Percentiles rank a stretch among this genome's conserved stretches.
These are phyloP conservation scores for Rhodotorula kratochvilovae DNA, from an alignment of 768 basidiomycete genomes.

Conservation along the genomic window DNA sequence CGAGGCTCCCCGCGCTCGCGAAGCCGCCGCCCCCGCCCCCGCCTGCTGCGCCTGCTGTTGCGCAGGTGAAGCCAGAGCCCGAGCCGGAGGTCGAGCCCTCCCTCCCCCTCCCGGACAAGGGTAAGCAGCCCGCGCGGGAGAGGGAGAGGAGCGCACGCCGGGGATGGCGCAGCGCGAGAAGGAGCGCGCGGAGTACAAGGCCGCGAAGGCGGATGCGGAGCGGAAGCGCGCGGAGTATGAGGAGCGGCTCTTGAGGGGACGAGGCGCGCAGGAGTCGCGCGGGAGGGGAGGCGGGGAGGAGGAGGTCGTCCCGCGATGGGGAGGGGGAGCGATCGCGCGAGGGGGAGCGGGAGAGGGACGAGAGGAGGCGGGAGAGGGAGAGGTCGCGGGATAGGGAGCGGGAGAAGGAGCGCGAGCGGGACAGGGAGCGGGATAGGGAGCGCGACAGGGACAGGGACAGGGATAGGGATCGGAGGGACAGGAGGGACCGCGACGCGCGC, in stretches of 20 bases:
- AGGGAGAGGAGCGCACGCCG: background rate
- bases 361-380: background rate
- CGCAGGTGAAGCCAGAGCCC: too few relatives aligned
- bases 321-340: background rate
- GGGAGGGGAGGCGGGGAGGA: background rate
- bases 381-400: background rate
- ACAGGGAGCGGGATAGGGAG: background rate
- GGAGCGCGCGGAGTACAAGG: background rate
- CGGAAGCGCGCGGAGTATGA: background rate
- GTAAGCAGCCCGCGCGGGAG: background rate
- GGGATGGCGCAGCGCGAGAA: constrained; percentile 1
- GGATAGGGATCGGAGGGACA: background rate
- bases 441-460: background rate
- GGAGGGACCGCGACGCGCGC: background rate
- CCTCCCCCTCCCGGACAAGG: too few relatives aligned
- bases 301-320: background rate
- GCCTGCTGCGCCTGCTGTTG: background rate
- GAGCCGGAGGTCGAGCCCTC: too few relatives aligned
- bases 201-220: background rate
- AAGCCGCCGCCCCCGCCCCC: background rate
- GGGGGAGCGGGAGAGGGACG: background rate
- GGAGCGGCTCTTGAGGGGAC: background rate
- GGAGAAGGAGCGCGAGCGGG: background rate
- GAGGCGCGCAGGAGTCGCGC: background rate
- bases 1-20: background rate